These are phyloP conservation scores for Calonectria crousiana DNA, from an alignment of 2,329 filamentous ascomycete genomes.

Conservation along the genomic window DNA sequence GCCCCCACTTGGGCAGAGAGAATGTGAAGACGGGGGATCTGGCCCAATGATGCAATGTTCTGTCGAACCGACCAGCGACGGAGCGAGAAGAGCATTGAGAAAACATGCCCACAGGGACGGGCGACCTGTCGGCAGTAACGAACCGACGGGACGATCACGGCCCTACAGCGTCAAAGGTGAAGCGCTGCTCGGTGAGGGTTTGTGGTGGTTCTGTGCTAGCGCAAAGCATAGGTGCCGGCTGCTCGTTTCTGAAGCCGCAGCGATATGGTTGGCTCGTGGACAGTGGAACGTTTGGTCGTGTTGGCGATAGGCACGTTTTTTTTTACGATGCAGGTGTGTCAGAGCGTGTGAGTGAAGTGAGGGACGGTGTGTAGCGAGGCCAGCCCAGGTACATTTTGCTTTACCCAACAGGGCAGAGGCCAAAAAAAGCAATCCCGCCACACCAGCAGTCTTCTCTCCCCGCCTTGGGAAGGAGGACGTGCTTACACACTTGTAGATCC, in stretches of 20 bases:
- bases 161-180: background rate
- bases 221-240: background rate
- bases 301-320: background rate
- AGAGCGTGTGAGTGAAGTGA: background rate
- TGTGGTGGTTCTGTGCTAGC: background rate
- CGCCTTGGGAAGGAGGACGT: background rate
- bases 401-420: background rate
- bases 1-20: slow-evolving; percentile 8
- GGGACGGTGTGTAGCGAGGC: background rate
- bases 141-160: background rate
- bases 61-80: background rate
- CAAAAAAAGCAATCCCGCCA: slow-evolving; percentile 4
- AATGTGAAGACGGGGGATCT: slow-evolving; percentile 19
- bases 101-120: background rate
- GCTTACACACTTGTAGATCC: background rate
- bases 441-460: background rate
- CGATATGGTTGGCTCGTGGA: background rate
- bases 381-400: background rate
- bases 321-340: background rate
- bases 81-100: background rate
- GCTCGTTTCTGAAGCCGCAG: background rate
- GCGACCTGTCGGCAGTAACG: background rate
- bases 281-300: background rate
- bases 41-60: background rate
- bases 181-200: background rate